Conservation (phyloP, 2,329 filamentous ascomycete genomes). For the Penicillium sp. region DNA sequence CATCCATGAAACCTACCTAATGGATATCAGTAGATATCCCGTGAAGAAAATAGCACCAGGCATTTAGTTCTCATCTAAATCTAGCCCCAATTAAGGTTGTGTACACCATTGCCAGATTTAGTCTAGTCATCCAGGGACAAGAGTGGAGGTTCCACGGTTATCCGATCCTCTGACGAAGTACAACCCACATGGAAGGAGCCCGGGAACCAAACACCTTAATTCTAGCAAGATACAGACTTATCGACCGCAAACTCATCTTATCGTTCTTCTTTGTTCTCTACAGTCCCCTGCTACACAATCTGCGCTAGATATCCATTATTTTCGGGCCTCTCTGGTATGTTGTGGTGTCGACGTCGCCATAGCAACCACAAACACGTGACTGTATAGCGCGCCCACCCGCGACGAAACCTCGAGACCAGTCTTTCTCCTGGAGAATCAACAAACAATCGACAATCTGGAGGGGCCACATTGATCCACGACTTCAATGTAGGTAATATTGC, state of each 20-base stretch:
- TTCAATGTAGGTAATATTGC: constrained; percentile 28
- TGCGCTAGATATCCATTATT: background rate
- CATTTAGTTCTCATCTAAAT: too few species aligned
- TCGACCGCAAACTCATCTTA: too few species aligned
- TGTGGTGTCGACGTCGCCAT: constrained; percentile 17
- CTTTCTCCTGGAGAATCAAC: constrained; percentile 20
- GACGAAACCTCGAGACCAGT: constrained; percentile 16
- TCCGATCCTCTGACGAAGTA: background rate
- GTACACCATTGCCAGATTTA: background rate
- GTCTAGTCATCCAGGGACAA: background rate
- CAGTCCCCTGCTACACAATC: background rate
- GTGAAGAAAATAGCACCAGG: too few species aligned
- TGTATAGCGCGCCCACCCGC: constrained; percentile 14
- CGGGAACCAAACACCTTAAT: too few species aligned
- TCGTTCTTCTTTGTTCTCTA: background rate
- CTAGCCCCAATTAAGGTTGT: background rate
- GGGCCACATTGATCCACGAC: constrained; percentile 27
- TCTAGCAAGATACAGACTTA: too few species aligned
- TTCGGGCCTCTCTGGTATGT: constrained; percentile 5
- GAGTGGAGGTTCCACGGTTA: constrained; percentile 3
- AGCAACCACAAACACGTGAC: constrained; percentile 20
- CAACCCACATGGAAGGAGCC: too few species aligned
- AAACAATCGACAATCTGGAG: constrained; percentile 25
- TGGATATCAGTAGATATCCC: too few species aligned
- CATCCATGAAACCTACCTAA: too few species aligned